A percentile compares a stretch with the other conserved stretches of the same genome.
phyloP scores from a whole-genome alignment of 441 rosid species.

The Dalechampia spathulata region DNA sequence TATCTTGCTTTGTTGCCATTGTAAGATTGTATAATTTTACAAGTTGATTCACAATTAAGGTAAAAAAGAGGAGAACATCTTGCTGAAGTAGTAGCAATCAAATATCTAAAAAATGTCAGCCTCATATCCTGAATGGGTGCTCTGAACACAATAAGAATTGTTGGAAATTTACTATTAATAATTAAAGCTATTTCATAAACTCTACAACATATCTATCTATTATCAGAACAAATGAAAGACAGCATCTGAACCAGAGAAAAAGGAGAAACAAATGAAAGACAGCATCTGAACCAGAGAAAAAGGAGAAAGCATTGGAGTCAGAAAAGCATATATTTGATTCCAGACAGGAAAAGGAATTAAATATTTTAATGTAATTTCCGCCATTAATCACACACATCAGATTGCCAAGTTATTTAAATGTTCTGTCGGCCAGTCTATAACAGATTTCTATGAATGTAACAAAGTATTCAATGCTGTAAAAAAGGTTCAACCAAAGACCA shows the following conservation, averaged over 20 bases:
- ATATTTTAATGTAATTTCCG: neutral
- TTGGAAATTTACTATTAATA: neutral
- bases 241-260: neutral
- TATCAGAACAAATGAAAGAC: neutral
- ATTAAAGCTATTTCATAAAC: neutral
- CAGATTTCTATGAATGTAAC: neutral
- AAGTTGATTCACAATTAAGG: too few relatives aligned
- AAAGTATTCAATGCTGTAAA: neutral
- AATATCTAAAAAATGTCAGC: neutral
- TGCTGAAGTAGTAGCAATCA: neutral
- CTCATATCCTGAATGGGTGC: neutral
- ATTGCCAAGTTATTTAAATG: neutral
- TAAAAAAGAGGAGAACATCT: too few relatives aligned
- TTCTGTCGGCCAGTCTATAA: neutral
- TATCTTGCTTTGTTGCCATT: too few relatives aligned
- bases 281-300: neutral
- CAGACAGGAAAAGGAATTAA: neutral
- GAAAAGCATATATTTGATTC: neutral
- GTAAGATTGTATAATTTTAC: too few relatives aligned
- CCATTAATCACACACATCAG: neutral
- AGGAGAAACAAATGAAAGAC: constrained; percentile 4
- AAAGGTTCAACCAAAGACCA: neutral
- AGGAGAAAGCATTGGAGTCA: neutral
- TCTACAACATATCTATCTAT: neutral
- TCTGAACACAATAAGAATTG: neutral